Evolutionary conservation across 768 basidiomycete genomes (phyloP).

Genomic region (Lentinus brumalis): DNA sequence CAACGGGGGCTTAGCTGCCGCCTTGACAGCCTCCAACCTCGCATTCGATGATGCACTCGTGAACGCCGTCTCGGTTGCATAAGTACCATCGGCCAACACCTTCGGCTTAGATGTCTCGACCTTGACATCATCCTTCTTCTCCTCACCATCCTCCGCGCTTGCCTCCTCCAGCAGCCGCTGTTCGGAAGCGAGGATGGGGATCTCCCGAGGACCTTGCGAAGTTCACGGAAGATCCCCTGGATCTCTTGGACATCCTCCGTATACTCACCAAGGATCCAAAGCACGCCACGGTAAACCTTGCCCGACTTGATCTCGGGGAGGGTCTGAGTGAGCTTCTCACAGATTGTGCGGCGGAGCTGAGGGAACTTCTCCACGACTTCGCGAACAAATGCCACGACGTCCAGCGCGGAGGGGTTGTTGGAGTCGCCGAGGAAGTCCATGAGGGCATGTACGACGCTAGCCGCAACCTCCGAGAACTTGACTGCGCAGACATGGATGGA

Average conservation of each 20-base stretch:
- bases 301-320: slow-evolving; percentile 91
- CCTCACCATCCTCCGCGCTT: slow-evolving; percentile 53
- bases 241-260: slow-evolving; percentile 70
- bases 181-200: slow-evolving; percentile 95
- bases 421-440: slow-evolving; percentile 96
- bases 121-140: slow-evolving; percentile 51
- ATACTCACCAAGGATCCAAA: slow-evolving; percentile 99
- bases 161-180: slow-evolving; percentile 81
- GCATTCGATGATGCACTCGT: slow-evolving; percentile 60
- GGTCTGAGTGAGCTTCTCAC: slow-evolving; percentile 80
- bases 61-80: slow-evolving; percentile 95
- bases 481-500: slow-evolving; percentile 96
- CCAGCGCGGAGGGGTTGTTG: slow-evolving; percentile 92
- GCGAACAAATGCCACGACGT: slow-evolving; percentile 88
- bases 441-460: slow-evolving; percentile 89
- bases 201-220: slow-evolving; percentile 91
- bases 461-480: slow-evolving; percentile 95
- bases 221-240: slow-evolving; percentile 68
- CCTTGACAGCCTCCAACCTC: slow-evolving; percentile 78
- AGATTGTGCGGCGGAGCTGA: slow-evolving; percentile 75
- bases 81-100: slow-evolving; percentile 94
- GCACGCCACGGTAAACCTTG: slow-evolving; percentile 93
- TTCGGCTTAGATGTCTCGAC: slow-evolving; percentile 59
- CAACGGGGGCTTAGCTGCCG: slow-evolving; percentile 88
- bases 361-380: slow-evolving; percentile 99